These are phyloP conservation scores for Verticillium nubilum DNA, from an alignment of 2,329 filamentous ascomycete species.

Conservation along the genomic window DNA sequence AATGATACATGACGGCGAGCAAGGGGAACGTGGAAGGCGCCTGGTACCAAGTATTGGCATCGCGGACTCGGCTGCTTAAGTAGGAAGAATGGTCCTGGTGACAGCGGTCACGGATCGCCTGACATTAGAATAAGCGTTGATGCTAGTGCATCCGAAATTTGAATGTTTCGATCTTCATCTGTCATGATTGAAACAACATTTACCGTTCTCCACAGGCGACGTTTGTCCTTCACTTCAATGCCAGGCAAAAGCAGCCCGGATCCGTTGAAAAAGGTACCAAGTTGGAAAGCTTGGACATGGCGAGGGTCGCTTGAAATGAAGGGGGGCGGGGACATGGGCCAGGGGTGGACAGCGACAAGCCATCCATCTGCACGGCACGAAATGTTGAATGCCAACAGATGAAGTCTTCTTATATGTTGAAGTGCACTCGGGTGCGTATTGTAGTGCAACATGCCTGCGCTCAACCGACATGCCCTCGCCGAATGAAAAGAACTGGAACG, in stretches of 20 bases:
- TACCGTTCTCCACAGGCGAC: neutral
- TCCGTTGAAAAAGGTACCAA: neutral
- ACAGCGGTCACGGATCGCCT: neutral
- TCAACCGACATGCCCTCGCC: neutral
- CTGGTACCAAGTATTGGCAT: neutral
- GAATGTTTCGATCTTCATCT: neutral
- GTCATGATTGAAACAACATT: neutral
- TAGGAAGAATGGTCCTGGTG: neutral
- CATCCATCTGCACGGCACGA: neutral
- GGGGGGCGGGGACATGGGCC: neutral
- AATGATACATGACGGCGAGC: conserved; percentile 9
- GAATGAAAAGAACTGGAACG: neutral
- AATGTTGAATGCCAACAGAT: neutral
- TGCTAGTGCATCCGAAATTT: neutral
- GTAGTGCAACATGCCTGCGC: neutral
- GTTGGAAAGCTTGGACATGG: neutral
- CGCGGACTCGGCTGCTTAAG: neutral
- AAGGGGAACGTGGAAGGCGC: neutral
- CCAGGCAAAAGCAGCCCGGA: neutral
- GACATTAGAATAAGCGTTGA: neutral
- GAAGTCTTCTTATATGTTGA: neutral
- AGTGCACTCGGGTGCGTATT: neutral
- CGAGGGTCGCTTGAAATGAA: neutral
- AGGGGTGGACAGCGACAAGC: neutral
- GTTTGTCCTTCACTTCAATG: no score